Evolutionary conservation across 75 land plant genomes (phyloP).

Genomic region (Cunninghamia lanceolata): DNA sequence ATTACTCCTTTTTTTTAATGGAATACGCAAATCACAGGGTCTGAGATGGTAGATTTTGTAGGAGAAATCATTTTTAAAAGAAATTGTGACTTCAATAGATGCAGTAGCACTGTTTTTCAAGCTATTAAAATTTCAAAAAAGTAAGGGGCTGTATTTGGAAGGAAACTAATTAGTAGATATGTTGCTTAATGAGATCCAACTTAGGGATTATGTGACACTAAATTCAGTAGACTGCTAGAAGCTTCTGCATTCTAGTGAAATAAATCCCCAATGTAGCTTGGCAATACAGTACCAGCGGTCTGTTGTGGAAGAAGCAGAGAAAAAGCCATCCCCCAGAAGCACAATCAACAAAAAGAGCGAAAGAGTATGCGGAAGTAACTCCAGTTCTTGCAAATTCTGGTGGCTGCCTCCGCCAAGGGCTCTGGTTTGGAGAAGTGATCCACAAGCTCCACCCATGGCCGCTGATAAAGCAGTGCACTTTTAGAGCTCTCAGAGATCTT

Average conservation of each 20-base stretch:
- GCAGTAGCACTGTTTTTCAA: too few relatives aligned
- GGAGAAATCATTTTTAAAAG: too few relatives aligned
- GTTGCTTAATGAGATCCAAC: too few relatives aligned
- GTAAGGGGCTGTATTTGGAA: too few relatives aligned
- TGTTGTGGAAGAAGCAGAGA: conserved; percentile 58
- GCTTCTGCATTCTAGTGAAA: too few relatives aligned
- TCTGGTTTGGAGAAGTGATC: conserved; percentile 68
- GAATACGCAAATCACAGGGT: background rate
- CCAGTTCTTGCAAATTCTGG: conserved; percentile 66
- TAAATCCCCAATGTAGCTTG: background rate
- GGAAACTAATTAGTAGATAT: too few relatives aligned
- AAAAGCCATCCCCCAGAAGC: conserved; percentile 59
- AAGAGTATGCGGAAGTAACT: conserved; percentile 60
- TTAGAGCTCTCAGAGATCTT: conserved; percentile 48
- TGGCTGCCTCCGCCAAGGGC: conserved; percentile 46
- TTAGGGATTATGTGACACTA: too few relatives aligned
- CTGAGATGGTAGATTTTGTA: background rate
- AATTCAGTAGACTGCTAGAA: background rate
- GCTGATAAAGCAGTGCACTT: conserved; percentile 44
- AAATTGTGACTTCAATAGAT: too few relatives aligned
- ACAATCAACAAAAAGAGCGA: conserved; percentile 50
- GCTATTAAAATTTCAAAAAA: too few relatives aligned
- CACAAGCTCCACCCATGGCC: conserved; percentile 73
- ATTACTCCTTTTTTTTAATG: background rate
- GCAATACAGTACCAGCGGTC: conserved; percentile 41